Conservation (phyloP, 148 eudicot genomes). For the Oxyria digyna region DNA sequence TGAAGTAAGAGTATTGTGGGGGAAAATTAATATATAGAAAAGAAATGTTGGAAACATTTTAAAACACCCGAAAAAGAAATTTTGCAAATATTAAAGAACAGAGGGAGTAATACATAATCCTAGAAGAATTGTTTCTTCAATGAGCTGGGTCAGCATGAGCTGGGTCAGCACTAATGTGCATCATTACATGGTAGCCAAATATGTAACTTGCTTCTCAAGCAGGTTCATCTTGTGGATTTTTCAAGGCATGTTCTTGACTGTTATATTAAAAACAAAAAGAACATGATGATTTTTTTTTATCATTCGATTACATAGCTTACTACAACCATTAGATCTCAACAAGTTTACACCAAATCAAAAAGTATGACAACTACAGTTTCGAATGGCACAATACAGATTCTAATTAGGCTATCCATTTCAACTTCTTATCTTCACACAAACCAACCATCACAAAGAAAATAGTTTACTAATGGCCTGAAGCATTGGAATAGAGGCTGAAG, state of each 20-base stretch:
- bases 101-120: too few relatives aligned
- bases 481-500: conserved; percentile 2
- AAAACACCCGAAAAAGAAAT: too few relatives aligned
- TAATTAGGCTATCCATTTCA: neutral
- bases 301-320: too few relatives aligned
- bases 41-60: too few relatives aligned
- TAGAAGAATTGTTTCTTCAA: neutral
- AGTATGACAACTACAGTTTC: neutral
- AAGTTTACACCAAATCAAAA: conserved; percentile 2
- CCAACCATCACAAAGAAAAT: neutral
- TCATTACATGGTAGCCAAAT: too few relatives aligned
- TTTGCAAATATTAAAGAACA: too few relatives aligned
- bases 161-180: too few relatives aligned
- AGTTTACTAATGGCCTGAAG: neutral
- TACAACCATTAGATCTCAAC: neutral
- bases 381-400: neutral
- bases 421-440: too few relatives aligned
- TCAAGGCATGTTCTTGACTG: neutral
- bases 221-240: neutral
- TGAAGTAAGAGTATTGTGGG: too few relatives aligned
- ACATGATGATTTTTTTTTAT: neutral
- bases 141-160: too few relatives aligned
- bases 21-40: too few relatives aligned
- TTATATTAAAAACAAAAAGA: neutral
- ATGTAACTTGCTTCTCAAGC: neutral